phyloP scores from a whole-genome alignment of 148 eudicot species.

The Amaranthus hypochondriacus region DNA sequence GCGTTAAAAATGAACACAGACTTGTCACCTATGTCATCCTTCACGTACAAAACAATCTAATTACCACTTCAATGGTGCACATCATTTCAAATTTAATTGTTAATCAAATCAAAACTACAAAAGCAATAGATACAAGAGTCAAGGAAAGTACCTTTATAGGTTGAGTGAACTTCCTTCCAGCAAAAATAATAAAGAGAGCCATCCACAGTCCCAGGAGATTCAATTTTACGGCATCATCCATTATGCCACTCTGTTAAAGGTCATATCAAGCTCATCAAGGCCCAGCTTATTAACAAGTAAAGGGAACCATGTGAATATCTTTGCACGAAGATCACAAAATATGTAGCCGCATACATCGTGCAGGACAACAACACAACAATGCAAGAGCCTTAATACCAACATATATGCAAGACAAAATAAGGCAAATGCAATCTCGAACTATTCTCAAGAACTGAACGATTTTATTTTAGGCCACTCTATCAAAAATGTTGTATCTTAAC shows the following conservation, averaged over 20 bases:
- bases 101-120: not conserved
- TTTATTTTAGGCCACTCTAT: not conserved
- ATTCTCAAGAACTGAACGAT: not conserved
- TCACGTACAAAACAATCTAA: conserved; percentile 12
- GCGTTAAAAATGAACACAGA: conserved; percentile 87
- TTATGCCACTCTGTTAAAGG: conserved; percentile 53
- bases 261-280: conserved; percentile 14
- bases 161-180: conserved; percentile 88
- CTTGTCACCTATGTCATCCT: conserved; percentile 98
- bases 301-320: not conserved
- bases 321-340: not conserved
- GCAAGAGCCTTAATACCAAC: too few relatives aligned
- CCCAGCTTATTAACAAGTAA: conserved; percentile 2
- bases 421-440: not conserved
- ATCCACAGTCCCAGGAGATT: conserved; percentile 73
- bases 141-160: conserved; percentile 65
- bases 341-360: not conserved
- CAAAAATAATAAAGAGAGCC: conserved; percentile 72
- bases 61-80: conserved; percentile 1
- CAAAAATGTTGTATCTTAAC: not conserved
- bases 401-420: not conserved
- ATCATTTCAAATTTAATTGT: not conserved
- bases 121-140: not conserved
- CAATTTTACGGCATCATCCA: conserved; percentile 68
- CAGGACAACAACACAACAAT: too few relatives aligned